These are phyloP conservation scores for Aegilops tauschii DNA, from an alignment of 176 grass and related monocot species.

Conservation along the genomic window DNA sequence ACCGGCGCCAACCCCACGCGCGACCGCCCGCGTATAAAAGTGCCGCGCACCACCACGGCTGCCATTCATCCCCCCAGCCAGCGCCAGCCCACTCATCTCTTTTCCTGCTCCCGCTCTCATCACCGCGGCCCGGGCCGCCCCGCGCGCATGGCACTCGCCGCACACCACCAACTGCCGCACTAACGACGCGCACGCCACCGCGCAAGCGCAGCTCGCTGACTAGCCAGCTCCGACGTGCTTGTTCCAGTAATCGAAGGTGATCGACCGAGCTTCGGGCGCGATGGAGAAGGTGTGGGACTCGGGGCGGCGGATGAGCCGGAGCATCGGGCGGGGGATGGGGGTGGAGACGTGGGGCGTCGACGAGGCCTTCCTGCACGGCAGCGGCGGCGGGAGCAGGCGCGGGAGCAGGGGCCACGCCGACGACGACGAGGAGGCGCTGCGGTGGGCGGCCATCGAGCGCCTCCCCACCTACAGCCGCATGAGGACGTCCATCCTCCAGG, in stretches of 20 bases:
- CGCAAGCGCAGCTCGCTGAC: no score
- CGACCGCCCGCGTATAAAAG: background rate
- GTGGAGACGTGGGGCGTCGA: constrained; percentile 83
- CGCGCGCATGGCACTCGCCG: background rate
- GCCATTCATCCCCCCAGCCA: background rate
- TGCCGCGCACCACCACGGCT: background rate
- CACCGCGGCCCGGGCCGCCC: no score
- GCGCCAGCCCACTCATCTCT: background rate
- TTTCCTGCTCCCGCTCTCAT: background rate
- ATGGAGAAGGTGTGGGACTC: constrained; percentile 87
- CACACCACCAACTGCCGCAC: background rate
- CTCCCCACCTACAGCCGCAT: constrained; percentile 86
- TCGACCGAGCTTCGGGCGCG: no score
- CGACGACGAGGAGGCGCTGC: constrained; percentile 88
- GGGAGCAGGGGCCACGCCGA: constrained; percentile 26
- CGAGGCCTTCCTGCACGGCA: constrained; percentile 54
- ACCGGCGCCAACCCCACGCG: background rate
- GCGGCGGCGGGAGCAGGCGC: background rate
- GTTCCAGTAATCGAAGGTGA: no score
- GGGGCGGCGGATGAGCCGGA: constrained; percentile 68
- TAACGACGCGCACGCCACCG: background rate
- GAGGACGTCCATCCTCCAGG: constrained; percentile 60
- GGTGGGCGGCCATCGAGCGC: constrained; percentile 88
- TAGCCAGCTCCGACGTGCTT: no score
- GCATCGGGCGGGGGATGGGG: constrained; percentile 74